A percentile compares a stretch with the other conserved stretches of the same genome.
Conservation (phyloP, 2,329 filamentous ascomycete genomes). For the Reticulascus tulasneorum region DNA sequence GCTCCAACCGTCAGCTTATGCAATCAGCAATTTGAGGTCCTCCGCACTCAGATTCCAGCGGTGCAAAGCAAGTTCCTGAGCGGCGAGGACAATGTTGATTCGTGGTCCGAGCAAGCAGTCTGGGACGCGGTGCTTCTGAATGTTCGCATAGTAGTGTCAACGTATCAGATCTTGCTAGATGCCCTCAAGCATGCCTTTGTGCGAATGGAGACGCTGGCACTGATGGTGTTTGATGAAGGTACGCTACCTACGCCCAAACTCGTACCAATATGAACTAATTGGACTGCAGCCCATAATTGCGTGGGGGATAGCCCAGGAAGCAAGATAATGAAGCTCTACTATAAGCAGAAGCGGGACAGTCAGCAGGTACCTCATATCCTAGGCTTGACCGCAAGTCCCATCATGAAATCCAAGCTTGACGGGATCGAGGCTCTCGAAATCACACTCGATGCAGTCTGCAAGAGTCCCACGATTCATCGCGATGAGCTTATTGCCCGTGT, state of each 20-base stretch:
- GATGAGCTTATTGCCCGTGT: constrained; percentile 66
- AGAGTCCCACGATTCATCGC: constrained; percentile 64
- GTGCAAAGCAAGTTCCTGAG: constrained; percentile 60
- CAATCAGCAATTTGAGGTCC: constrained; percentile 59
- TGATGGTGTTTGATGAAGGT: constrained; percentile 86
- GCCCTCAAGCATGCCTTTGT: constrained; percentile 74
- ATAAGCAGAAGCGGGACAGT: constrained; percentile 46
- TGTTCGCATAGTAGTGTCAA: constrained; percentile 71
- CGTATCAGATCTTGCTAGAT: constrained; percentile 70
- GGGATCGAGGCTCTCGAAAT: constrained; percentile 61
- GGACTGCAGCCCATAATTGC: constrained; percentile 66
- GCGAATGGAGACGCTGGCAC: constrained; percentile 54
- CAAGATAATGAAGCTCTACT: constrained; percentile 70
- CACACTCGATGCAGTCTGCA: constrained; percentile 66
- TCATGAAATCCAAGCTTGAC: constrained; percentile 53
- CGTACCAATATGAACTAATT: constrained; percentile 10
- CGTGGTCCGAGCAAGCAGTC: constrained; percentile 62
- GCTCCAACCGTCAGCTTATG: constrained; percentile 66
- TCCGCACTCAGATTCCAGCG: constrained; percentile 56
- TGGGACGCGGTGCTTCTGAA: constrained; percentile 67
- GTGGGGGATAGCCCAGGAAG: constrained; percentile 59
- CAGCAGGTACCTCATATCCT: constrained; percentile 60
- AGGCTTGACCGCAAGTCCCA: constrained; percentile 77
- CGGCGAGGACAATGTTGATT: constrained; percentile 65
- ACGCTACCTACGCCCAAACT: constrained; percentile 13